Base-by-base conservation (phyloP, 345 rosid species). In the Camelina neglecta region DNA sequence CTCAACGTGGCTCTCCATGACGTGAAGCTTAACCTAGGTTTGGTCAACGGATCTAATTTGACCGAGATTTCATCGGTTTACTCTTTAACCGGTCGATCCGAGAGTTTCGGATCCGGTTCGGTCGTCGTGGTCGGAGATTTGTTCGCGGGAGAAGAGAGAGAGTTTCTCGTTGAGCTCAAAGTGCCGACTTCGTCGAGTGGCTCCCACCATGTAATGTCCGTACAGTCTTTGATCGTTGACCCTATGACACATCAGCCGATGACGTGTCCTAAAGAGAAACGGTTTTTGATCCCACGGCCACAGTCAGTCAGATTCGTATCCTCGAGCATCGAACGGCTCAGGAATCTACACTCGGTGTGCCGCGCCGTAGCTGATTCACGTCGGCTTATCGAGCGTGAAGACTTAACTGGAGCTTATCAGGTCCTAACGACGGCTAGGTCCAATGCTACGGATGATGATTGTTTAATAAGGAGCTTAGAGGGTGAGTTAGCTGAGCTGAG, bases 281-380 rank as follows among this genome's bases (percentile, higher is more conserved):
- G 84, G 2, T 69, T 90, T 62, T 18, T 81, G 69, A 58, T 87
- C 5, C 96, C 98, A 7, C 83, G 83, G 8, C 84, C 88, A 7
- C 81, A 65, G 1, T 76, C 87, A 84, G 85, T 79, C 23, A 71
- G 86, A 77, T 90, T 85, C 0, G 74, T 83, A 3, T 54, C 78
- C 0, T 79, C 88, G 0, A 42, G 71, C 65, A 83, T 88, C 80
- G 79, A 77, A 79, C 93, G 97, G 83, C 64, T 91, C 16, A 88
- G 85, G 38, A 86, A 74, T 38, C 80, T 85, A 78, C 89, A 93
- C 84, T 76, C 85, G 47, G 81, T 80, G 71, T 85, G 84, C n/a
- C 89, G 93, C 15, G 94, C 94, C 0, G 79, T 89, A 3, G 94
- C 94, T 0, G 94, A 89, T 75, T 85, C 97, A 7, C 86, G 93